Percentiles rank a stretch among this genome's conserved stretches.
Evolutionary conservation across 176 grass and related monocot species (phyloP).

Genomic region (Zoysia pacifica): DNA sequence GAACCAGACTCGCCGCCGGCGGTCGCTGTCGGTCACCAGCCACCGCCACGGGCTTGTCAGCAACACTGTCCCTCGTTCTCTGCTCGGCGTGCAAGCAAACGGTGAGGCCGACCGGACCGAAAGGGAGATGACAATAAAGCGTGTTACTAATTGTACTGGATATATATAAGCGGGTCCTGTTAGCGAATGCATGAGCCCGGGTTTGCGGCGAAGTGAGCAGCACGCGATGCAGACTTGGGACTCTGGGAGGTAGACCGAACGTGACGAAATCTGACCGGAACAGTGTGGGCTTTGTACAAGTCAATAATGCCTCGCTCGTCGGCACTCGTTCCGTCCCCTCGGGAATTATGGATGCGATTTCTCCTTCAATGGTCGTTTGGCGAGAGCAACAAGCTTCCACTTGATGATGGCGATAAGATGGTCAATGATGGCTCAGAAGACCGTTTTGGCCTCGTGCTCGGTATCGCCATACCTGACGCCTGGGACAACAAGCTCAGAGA

Average conservation of each 20-base stretch:
- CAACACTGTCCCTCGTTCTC: not conserved
- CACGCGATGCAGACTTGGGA: not conserved
- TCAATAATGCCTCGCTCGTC: not conserved
- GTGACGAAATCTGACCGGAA: not conserved
- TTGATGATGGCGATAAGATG: not conserved
- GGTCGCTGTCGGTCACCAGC: slow-evolving; percentile 21
- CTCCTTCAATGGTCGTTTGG: not conserved
- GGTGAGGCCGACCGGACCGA: not conserved
- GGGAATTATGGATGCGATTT: not conserved
- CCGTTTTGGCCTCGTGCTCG: not conserved
- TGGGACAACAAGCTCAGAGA: not conserved
- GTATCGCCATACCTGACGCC: not conserved
- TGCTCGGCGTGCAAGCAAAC: slow-evolving; percentile 18
- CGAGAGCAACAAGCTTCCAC: not conserved
- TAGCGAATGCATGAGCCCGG: not conserved
- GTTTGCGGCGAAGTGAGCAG: not conserved
- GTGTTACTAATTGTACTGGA: not conserved
- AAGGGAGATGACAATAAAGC: not conserved
- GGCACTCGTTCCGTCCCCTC: not conserved
- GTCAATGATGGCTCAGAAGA: not conserved
- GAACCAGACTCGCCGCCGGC: not conserved
- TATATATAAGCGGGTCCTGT: not conserved
- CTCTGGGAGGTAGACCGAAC: not conserved
- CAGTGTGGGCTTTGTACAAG: not conserved
- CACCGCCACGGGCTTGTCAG: not conserved